Conservation (phyloP, 306 rosid genomes). For the Lablab purpureus region DNA sequence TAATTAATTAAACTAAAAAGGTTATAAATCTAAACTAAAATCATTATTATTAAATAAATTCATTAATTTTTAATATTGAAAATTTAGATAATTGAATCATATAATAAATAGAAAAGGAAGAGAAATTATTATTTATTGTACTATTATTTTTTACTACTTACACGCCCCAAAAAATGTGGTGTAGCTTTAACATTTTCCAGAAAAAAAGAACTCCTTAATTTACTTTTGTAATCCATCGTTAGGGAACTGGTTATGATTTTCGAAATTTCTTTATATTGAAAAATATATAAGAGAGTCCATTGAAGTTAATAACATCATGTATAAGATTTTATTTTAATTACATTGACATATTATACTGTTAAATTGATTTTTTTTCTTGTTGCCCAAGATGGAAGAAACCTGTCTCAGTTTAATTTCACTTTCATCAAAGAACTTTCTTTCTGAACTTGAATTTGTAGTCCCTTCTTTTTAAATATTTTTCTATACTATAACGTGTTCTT, state of each 20-base stretch:
- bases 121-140: no score
- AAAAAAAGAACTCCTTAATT: no score
- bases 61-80: no score
- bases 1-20: no score
- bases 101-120: no score
- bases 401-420: not conserved
- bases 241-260: not conserved
- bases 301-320: not conserved
- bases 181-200: no score
- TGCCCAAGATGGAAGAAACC: not conserved
- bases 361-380: not conserved
- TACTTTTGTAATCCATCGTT: no score
- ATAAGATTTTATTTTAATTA: not conserved
- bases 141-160: no score
- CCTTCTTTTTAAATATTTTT: not conserved
- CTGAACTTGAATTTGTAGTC: not conserved
- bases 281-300: not conserved
- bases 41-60: no score
- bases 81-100: no score
- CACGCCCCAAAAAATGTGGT: no score
- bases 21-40: no score
- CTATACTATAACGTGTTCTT: not conserved
- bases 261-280: not conserved
- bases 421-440: slow-evolving; percentile 3
- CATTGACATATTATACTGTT: not conserved